A percentile compares a stretch with the other conserved stretches of the same genome.
These are phyloP conservation scores for Exophiala mesophila DNA, from an alignment of 2,329 filamentous ascomycete genomes.

Conservation along the genomic window DNA sequence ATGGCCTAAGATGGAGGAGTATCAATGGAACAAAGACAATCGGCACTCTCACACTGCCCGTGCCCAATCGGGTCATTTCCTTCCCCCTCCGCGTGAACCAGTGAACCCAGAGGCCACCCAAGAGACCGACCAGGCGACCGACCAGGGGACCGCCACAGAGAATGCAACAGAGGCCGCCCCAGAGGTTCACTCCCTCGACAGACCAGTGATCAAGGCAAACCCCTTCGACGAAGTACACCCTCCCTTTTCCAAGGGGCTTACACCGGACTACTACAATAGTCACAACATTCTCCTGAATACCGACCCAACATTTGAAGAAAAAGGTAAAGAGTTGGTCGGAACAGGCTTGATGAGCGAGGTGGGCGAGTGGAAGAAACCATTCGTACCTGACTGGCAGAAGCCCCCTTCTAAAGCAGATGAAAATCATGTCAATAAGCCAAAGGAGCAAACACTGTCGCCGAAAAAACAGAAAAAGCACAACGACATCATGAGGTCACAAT, in stretches of 20 bases:
- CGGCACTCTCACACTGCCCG: conserved; percentile 11
- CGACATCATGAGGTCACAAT: conserved; percentile 6
- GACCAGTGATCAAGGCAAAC: conserved; percentile 6
- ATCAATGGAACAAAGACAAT: conserved; percentile 19
- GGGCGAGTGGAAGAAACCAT: conserved; percentile 8
- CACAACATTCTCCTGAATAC: conserved; percentile 14
- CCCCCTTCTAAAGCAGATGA: conserved; percentile 5
- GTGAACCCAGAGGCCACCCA: neutral
- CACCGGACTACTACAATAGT: conserved; percentile 14
- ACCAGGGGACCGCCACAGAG: no score
- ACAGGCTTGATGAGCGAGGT: conserved; percentile 15
- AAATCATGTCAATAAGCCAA: neutral
- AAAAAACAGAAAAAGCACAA: conserved; percentile 4
- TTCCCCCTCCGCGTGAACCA: conserved; percentile 17
- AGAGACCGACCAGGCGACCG: no score
- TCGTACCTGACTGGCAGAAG: conserved; percentile 10
- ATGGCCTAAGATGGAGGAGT: conserved; percentile 16
- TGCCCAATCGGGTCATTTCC: conserved; percentile 14
- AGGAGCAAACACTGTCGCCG: conserved; percentile 1
- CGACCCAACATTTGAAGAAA: conserved; percentile 15
- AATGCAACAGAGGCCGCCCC: no score
- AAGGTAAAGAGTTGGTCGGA: conserved; percentile 10
- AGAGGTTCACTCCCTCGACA: conserved; percentile 10
- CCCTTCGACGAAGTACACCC: conserved; percentile 18
- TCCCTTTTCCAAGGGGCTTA: conserved; percentile 10